phyloP scores from a whole-genome alignment of 495 filamentous ascomycete species.

The Hypoxylon intermedium region DNA sequence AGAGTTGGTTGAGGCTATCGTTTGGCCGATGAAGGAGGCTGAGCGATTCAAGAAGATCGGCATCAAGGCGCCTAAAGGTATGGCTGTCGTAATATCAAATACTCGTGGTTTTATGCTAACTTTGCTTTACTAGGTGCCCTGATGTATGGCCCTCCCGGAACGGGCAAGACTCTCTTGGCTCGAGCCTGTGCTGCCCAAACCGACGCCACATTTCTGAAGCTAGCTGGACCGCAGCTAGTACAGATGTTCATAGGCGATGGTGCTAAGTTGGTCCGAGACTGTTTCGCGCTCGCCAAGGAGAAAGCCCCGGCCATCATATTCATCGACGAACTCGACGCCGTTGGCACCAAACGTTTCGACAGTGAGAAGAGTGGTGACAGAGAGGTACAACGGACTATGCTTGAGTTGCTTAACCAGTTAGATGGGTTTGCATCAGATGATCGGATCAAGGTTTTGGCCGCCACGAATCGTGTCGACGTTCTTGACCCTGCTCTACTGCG shows the following conservation, averaged over 20 bases:
- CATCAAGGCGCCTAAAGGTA: constrained; percentile 99
- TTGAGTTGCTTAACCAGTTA: constrained; percentile 98
- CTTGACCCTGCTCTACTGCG: constrained; percentile 93
- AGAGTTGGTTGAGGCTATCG: constrained; percentile 98
- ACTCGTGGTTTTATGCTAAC: constrained; percentile 33
- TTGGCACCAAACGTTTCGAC: constrained; percentile 98
- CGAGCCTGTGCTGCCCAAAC: constrained; percentile 98
- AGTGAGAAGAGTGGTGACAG: constrained; percentile 97
- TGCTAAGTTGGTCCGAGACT: constrained; percentile 96
- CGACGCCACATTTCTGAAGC: constrained; percentile 98
- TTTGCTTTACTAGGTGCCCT: constrained; percentile 71
- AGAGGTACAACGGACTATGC: constrained; percentile 98
- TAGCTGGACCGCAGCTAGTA: constrained; percentile 97
- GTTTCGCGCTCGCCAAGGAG: constrained; percentile 96
- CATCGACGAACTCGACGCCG: constrained; percentile 97
- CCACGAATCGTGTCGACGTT: constrained; percentile 97
- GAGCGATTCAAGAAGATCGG: constrained; percentile 99
- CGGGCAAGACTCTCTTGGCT: constrained; percentile 95
- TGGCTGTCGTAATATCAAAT: constrained; percentile 7
- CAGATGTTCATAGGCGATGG: constrained; percentile 99
- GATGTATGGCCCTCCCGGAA: constrained; percentile 98
- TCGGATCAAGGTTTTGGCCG: constrained; percentile 96
- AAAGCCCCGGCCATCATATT: constrained; percentile 99
- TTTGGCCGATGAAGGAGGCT: constrained; percentile 99
- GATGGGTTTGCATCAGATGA: constrained; percentile 99